A percentile compares a stretch with the other conserved stretches of the same genome.
These are phyloP conservation scores for Backusella macrospora DNA, from an alignment of 192 early-diverging fungal genomes.

Conservation along the genomic window DNA sequence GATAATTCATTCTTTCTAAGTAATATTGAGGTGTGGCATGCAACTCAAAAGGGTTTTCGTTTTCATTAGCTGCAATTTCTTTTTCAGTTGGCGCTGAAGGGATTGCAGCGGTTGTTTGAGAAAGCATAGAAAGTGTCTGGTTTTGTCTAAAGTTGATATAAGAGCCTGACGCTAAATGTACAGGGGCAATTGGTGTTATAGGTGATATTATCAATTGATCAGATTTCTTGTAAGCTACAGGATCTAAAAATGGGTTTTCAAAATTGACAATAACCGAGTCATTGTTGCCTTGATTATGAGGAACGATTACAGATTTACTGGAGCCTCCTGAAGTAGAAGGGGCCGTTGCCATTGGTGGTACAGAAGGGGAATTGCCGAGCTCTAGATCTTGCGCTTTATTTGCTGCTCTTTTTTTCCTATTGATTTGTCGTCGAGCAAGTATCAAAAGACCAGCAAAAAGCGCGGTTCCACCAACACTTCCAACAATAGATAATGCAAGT, in stretches of 20 bases:
- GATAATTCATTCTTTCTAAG: conserved; percentile 1
- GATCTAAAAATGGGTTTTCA: not conserved
- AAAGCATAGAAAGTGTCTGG: conserved; percentile 6
- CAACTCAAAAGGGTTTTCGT: not conserved
- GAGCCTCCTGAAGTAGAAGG: not conserved
- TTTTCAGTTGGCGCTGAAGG: conserved; percentile 28
- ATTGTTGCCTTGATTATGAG: not conserved
- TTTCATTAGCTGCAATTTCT: conserved; percentile 14
- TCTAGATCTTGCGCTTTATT: not conserved
- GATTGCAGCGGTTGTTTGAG: not conserved
- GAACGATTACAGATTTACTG: too few species aligned
- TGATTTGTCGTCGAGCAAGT: not conserved
- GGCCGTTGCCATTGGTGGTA: too few species aligned
- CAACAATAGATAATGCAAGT: conserved; percentile 20
- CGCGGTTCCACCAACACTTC: conserved; percentile 16
- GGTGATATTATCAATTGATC: not conserved
- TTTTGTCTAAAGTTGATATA: not conserved
- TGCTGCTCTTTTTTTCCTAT: not conserved
- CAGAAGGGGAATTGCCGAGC: not conserved
- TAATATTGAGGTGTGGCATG: not conserved
- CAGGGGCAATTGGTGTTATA: not conserved
- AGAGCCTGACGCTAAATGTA: not conserved
- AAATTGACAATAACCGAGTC: not conserved
- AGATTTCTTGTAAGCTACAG: not conserved
- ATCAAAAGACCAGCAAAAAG: conserved; percentile 2